These are phyloP conservation scores for Aspergillus tamarii DNA, from an alignment of 2,329 filamentous ascomycete genomes.

Conservation along the genomic window DNA sequence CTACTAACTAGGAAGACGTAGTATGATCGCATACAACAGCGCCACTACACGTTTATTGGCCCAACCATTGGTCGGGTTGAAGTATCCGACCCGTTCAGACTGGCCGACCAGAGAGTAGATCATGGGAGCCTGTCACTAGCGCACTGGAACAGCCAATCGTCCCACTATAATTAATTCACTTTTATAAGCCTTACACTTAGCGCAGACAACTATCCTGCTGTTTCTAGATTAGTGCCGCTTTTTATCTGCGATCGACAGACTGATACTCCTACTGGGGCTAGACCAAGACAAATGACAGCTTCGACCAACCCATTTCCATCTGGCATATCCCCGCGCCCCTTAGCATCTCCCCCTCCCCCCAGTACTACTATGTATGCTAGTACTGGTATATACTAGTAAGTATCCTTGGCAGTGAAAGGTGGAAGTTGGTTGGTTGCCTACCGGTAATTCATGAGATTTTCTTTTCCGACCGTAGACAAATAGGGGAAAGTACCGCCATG, in stretches of 20 bases:
- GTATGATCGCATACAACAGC: conserved; percentile 13
- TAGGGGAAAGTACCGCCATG: not conserved
- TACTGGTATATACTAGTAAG: too few relatives aligned
- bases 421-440: not conserved
- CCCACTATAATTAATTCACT: not conserved
- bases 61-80: conserved; percentile 14
- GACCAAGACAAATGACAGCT: conserved; percentile 2
- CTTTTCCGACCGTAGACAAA: not conserved
- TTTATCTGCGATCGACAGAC: not conserved
- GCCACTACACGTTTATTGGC: conserved; percentile 21
- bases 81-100: conserved; percentile 16
- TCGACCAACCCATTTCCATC: not conserved
- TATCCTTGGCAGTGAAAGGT: not conserved
- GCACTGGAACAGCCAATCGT: conserved; percentile 1
- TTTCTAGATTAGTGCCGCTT: not conserved
- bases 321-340: not conserved
- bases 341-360: too few relatives aligned
- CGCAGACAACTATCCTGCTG: not conserved
- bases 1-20: not conserved
- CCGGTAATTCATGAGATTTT: not conserved
- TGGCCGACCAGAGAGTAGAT: conserved; percentile 18
- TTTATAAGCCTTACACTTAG: not conserved
- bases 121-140: conserved; percentile 7
- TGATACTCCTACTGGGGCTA: not conserved
- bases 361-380: not conserved